Evolutionary conservation across 352 stramenopile genomes (phyloP), one percentile per base, ranked within the genome.

Genomic region (Globisporangium sylvaticum): DNA sequence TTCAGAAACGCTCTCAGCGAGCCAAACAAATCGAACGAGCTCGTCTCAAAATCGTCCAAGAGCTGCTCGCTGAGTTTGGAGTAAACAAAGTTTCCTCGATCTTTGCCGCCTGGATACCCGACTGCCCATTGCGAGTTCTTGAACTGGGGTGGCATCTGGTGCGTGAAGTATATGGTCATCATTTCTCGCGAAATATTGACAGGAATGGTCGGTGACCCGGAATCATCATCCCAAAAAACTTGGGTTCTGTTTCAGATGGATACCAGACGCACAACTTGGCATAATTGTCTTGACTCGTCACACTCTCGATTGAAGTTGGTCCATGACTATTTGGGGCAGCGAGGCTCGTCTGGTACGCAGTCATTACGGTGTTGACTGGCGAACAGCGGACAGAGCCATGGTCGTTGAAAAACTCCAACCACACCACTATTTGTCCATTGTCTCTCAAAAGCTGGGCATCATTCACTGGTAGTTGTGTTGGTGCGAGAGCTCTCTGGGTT

Each of bases 11-110:
- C 74, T 20, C 82, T 76, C 1, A 90, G 44, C 5, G 72, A 72
- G 12, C 70, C 81, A 8, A 88, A 63, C 15, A 65, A 59, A 42
- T 81, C 72, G 31, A 80, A 77, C 12, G 70, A 58, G 3, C 4
- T 0, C 39, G 77, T 74, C 10, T 81, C 71, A 7, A 80, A 73
- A 14, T 64, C 61, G 24, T 71, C 22, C 18, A 39, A 37, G 1
- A 62, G 62, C 20, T 69, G 48, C 31, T 77, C 58, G 18, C 58
- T 32, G 20, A 78, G 53, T 3, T 79, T 71, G 0, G 81, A 60
- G 56, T 90, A 90, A 15, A 82, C 66, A 4, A 77, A 20, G 31
- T 90, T 91, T 10, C 79, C 79, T 34, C 80, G 70, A 9, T 62
- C 74, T 12, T 67, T 67, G 6, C 58, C 66, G n/a, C 69, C 72